Evolutionary conservation across 2,329 filamentous ascomycete genomes (phyloP), one percentile per base, ranked within the genome.

Genomic region (Colletotrichum musae): DNA sequence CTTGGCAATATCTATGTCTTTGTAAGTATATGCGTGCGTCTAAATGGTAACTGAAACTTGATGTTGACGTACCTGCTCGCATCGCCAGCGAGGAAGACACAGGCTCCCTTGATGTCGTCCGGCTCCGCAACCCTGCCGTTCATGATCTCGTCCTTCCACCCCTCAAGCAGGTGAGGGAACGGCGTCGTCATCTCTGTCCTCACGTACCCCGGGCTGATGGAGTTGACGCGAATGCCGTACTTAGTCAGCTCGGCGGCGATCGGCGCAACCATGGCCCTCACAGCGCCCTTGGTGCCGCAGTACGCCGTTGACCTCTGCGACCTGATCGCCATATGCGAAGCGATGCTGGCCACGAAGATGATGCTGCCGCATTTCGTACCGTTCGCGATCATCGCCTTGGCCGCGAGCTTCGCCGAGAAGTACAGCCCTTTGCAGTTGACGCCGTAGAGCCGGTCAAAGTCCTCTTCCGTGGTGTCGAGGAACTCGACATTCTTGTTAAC

Each of bases 341-440:
- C 85, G 73, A 88, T 88, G 61, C 85, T 86, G 0, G 86, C 86
- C 0, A 88, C 83, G 4, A 88, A 75, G 12, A 88, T 79, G 60
- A 88, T 87, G 65, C 85, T 86, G 0, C 86, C 86, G 60, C 81
- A 80, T 62, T 81, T 82, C 0, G 85, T 87, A 2, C 81, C 81
- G 71, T 84, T 87, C 1, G 79, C 77, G 39, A 87, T 85, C 82
- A 88, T 88, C 32, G 83, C 81, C 65, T 82, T 80, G 0, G 85
- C 85, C 2, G 84, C 85, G 9, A 84, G 72, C 71, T 87, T 83
- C 0, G 85, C 84, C 4, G 78, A 82, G 70, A 82, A 85, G 70
- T 83, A 68, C 1, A 68, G 60, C 1, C 65, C 65, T 53, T 58
- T 68, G 28, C 53, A 57, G 48, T 68, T 68, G 47, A 68, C 60